phyloP scores from a whole-genome alignment of 495 filamentous ascomycete species.

The Lasiosphaeris hirsuta region DNA sequence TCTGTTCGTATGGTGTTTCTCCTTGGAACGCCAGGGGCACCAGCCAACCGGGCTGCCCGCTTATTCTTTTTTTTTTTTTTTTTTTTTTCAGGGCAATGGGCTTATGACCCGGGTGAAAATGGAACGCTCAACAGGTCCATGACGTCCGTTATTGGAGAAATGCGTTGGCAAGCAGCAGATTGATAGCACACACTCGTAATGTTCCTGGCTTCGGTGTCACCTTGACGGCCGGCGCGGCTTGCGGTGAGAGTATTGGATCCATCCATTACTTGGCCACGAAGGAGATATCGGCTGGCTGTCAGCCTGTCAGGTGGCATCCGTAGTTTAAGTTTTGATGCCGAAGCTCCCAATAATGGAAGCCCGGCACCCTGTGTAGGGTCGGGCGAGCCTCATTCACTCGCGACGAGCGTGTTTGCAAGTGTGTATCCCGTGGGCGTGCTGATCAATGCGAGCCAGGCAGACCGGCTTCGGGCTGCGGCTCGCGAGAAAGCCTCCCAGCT shows the following conservation, averaged over 20 bases:
- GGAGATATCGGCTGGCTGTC: not conserved
- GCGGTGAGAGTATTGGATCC: not conserved
- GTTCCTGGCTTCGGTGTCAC: not conserved
- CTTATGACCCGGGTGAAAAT: not conserved
- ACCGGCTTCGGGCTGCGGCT: slow-evolving; percentile 4
- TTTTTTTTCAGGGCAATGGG: slow-evolving; percentile 1
- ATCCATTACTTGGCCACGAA: not conserved
- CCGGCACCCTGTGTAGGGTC: not conserved
- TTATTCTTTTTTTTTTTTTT: not conserved
- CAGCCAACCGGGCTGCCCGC: too few species aligned
- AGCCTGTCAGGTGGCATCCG: slow-evolving; percentile 12
- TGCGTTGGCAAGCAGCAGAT: slow-evolving; percentile 20
- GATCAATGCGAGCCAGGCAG: slow-evolving; percentile 20
- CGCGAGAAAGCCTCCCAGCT: slow-evolving; percentile 4
- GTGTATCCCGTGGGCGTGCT: slow-evolving; percentile 6
- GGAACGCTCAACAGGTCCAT: slow-evolving; percentile 18
- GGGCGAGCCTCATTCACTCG: slow-evolving; percentile 17
- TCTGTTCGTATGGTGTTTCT: not conserved
- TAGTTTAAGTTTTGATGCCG: slow-evolving; percentile 26
- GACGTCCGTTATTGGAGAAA: slow-evolving; percentile 21
- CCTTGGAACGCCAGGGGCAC: not conserved
- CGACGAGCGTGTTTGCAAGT: not conserved
- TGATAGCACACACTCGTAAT: slow-evolving; percentile 5
- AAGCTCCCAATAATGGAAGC: not conserved
- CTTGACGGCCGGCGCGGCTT: not conserved